These are phyloP conservation scores for Colletotrichum eremochloae DNA, from an alignment of 2,329 filamentous ascomycete species.

Conservation along the genomic window DNA sequence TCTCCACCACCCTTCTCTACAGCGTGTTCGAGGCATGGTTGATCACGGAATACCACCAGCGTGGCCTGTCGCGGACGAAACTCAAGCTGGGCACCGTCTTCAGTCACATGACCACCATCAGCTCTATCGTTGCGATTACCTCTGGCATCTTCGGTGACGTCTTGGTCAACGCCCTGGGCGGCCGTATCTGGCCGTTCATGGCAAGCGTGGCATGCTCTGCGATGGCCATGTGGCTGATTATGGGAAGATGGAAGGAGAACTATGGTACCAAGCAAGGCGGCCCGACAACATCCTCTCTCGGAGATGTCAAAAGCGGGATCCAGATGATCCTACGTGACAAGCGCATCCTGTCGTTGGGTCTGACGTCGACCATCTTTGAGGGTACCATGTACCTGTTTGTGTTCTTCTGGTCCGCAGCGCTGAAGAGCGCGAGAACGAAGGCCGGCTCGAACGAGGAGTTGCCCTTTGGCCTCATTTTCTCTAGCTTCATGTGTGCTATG, in stretches of 20 bases:
- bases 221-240: slow-evolving; percentile 60
- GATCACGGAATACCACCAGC: slow-evolving; percentile 67
- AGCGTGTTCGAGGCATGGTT: slow-evolving; percentile 73
- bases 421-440: slow-evolving; percentile 58
- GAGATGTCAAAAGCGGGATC: slow-evolving; percentile 44
- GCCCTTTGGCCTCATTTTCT: slow-evolving; percentile 66
- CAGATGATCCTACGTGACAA: slow-evolving; percentile 54
- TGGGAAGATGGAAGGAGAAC: slow-evolving; percentile 56
- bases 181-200: slow-evolving; percentile 67
- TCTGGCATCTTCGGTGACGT: slow-evolving; percentile 66
- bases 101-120: slow-evolving; percentile 65
- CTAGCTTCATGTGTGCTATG: slow-evolving; percentile 69
- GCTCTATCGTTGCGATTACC: slow-evolving; percentile 67
- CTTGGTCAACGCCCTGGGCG: slow-evolving; percentile 61
- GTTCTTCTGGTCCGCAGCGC: slow-evolving; percentile 71
- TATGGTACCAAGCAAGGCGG: slow-evolving; percentile 43
- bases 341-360: slow-evolving; percentile 63
- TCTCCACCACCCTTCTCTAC: slow-evolving; percentile 70
- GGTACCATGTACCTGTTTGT: slow-evolving; percentile 74
- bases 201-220: slow-evolving; percentile 57
- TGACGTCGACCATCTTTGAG: slow-evolving; percentile 71
- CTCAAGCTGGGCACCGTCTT: slow-evolving; percentile 64
- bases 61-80: slow-evolving; percentile 57
- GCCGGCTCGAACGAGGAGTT: slow-evolving; percentile 47
- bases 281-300: slow-evolving; percentile 31